Base-by-base conservation (phyloP, 768 basidiomycete species). In the Psilocybe azurescens region DNA sequence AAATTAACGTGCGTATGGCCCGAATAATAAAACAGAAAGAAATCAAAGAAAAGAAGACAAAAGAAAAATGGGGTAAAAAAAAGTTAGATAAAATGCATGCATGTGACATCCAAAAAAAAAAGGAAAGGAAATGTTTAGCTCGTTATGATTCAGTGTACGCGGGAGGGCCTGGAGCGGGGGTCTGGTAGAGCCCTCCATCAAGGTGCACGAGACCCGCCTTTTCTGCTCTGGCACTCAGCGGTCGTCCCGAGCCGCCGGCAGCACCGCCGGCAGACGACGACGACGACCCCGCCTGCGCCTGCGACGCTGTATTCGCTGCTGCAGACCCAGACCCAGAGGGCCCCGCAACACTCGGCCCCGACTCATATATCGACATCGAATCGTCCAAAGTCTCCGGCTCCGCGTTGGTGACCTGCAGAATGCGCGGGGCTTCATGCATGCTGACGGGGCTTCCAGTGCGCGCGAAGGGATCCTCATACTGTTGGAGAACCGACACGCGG, bases 391-490 rank as follows among this genome's bases (percentile, higher is more conserved):
- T 36, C 18, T 32, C 72, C 28, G 74, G 74, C 20, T 77, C 77
- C 4, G 75, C 70, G 56, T 82, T 82, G 13, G 76, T 77, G 3
- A 82, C 75, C 54, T 79, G 79, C 49, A 82, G 66, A n/a, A 73
- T 58, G n/a, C 72, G 73, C 38, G 38, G 38, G 32, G 69, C 74
- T 56, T 81, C 77, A 58, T 76, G 76, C 58, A 79, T 62, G 62
- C 77, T 79, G 60, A 75, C 74, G n/a, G 81, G 81, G 60, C 78
- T 82, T 5, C 79, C 80, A 0, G 75, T 63, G 16, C 81, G 77
- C 20, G 67, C 60, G 53, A 65, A 67, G 3, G 67, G 69, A 60
- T 65, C 73, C 56, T 65, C 67, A 46, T 67, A 63, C 24, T 59
- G 68, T 60, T 65, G 68, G 53, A 58, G 50, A 5, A 11, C 24